These are phyloP conservation scores for Cyclospora cayetanensis DNA, from an alignment of 169 alveolate genomes.

Conservation along the genomic window DNA sequence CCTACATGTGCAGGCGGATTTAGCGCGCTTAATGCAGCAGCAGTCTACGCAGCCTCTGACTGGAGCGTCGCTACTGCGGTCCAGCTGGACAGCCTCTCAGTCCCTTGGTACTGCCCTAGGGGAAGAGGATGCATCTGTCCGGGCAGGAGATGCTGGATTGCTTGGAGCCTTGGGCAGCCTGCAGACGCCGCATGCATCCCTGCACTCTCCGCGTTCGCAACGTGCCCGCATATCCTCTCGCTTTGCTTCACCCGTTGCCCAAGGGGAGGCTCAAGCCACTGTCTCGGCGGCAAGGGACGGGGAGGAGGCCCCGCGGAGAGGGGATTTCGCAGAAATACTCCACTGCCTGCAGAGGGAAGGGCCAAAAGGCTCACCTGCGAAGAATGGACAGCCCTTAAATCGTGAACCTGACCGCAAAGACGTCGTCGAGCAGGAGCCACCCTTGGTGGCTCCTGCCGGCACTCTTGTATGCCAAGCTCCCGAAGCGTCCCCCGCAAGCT, in stretches of 20 bases:
- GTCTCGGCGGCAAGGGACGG: not conserved
- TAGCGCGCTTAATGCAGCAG: constrained; percentile 32
- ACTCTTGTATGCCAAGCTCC: too few relatives aligned
- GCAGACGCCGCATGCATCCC: constrained; percentile 49
- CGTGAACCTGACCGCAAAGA: too few relatives aligned
- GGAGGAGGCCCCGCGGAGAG: not conserved
- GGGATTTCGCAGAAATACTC: too few relatives aligned
- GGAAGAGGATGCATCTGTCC: not conserved
- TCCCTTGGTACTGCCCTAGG: not conserved
- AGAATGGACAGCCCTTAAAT: too few relatives aligned
- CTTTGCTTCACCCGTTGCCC: constrained; percentile 34
- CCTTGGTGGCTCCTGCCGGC: too few relatives aligned
- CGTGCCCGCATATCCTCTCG: constrained; percentile 33
- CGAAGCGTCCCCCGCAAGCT: constrained; percentile 5
- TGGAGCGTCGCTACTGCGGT: not conserved
- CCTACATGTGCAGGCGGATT: constrained; percentile 17
- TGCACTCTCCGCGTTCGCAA: constrained; percentile 57
- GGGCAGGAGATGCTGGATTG: not conserved
- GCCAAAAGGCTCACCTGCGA: too few relatives aligned
- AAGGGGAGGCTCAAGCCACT: not conserved
- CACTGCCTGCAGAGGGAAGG: too few relatives aligned
- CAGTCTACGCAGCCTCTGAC: constrained; percentile 21
- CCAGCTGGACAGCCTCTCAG: constrained; percentile 7
- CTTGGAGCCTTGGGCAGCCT: constrained; percentile 18
- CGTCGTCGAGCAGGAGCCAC: too few relatives aligned